Evolutionary conservation across 768 basidiomycete genomes (phyloP).

Genomic region (Suillus subluteus): DNA sequence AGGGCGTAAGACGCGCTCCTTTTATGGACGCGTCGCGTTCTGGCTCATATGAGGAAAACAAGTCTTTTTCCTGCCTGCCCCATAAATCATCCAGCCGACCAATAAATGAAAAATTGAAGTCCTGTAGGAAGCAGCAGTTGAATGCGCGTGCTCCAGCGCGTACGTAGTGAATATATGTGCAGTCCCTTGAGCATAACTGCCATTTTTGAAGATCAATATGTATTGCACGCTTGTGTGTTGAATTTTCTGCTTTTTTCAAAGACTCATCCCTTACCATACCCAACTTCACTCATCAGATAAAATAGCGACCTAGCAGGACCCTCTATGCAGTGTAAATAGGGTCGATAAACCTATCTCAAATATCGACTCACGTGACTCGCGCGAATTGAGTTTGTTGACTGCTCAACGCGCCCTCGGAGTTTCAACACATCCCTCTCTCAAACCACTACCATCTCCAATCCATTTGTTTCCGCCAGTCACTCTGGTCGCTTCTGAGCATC

Average conservation of each 20-base stretch:
- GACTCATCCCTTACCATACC: constrained; percentile 7
- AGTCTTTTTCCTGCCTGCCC: constrained; percentile 30
- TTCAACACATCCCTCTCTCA: constrained; percentile 43
- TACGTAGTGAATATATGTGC: constrained; percentile 10
- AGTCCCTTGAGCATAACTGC: constrained; percentile 5
- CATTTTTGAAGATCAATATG: constrained; percentile 5
- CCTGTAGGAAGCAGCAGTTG: constrained; percentile 20
- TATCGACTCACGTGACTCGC: constrained; percentile 39
- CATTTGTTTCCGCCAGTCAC: constrained; percentile 24
- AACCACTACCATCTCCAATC: constrained; percentile 52
- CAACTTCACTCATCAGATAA: constrained; percentile 11
- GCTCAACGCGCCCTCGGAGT: constrained; percentile 44
- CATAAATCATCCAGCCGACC: constrained; percentile 33
- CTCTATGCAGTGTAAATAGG: constrained; percentile 16
- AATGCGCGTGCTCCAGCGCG: constrained; percentile 13
- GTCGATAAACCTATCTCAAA: constrained; percentile 34
- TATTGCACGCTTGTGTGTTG: not conserved
- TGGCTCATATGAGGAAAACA: constrained; percentile 29
- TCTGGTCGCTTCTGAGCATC: constrained; percentile 19
- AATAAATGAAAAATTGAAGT: constrained; percentile 30
- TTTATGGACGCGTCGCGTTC: constrained; percentile 39
- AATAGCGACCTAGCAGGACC: not conserved
- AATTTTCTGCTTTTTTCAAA: not conserved
- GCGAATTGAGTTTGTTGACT: constrained; percentile 45
- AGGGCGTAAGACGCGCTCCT: constrained; percentile 44